Percentiles rank a stretch among this genome's conserved stretches.
Evolutionary conservation across 1,284 basidiomycete genomes (phyloP).

Genomic region (Serendipita sp.): DNA sequence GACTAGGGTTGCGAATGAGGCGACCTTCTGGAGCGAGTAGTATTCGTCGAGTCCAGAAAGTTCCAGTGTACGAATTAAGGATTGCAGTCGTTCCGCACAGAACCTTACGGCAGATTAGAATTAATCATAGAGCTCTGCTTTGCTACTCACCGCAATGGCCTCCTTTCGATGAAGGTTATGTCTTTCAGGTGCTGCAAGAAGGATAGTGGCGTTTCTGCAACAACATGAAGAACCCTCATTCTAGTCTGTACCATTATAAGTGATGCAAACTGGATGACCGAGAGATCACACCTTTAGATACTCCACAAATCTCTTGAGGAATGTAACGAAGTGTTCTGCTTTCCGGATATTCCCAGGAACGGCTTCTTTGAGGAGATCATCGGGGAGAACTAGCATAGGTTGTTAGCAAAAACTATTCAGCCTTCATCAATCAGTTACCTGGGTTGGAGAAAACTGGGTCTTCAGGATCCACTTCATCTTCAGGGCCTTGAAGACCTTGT

Average conservation of each 20-base stretch:
- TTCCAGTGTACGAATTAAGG: constrained; percentile 86
- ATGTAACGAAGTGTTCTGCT: constrained; percentile 98
- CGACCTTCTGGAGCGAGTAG: constrained; percentile 86
- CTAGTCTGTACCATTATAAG: constrained; percentile 51
- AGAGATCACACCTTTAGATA: constrained; percentile 70
- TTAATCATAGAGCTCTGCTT: constrained; percentile 11
- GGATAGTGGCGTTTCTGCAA: constrained; percentile 97
- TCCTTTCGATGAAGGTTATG: constrained; percentile 94
- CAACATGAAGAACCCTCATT: constrained; percentile 97
- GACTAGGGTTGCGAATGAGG: constrained; percentile 90
- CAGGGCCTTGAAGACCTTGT: constrained; percentile 73
- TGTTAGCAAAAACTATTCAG: neutral
- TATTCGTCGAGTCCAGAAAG: constrained; percentile 86
- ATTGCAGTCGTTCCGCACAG: constrained; percentile 90
- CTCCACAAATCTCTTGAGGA: constrained; percentile 95
- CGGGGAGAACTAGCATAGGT: constrained; percentile 59
- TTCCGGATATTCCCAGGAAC: constrained; percentile 97
- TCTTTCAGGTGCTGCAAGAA: constrained; percentile 98
- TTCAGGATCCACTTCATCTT: constrained; percentile 47
- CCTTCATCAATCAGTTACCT: constrained; percentile 28
- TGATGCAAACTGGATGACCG: constrained; percentile 10
- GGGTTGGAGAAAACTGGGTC: constrained; percentile 87
- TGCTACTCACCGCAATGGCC: constrained; percentile 66
- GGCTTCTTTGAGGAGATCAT: constrained; percentile 89
- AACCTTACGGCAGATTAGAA: constrained; percentile 40